Evolutionary conservation across 305 asterid species (phyloP).

Genomic region (Fraxinus nigra): DNA sequence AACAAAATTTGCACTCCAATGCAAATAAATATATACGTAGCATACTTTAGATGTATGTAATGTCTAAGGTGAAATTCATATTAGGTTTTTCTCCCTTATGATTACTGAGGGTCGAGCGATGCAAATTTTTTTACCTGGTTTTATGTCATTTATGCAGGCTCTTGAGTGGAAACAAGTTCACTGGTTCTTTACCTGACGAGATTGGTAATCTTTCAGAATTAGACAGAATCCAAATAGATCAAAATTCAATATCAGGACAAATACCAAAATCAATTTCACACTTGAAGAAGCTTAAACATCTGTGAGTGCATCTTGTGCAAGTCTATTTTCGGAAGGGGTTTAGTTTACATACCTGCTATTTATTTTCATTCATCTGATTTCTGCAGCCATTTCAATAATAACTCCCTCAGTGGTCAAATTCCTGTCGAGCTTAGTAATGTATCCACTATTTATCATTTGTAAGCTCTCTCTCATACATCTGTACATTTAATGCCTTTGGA

Average conservation of each 20-base stretch:
- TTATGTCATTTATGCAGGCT: conserved; percentile 33
- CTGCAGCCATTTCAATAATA: conserved; percentile 54
- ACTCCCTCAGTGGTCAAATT: conserved; percentile 50
- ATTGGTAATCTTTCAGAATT: conserved; percentile 41
- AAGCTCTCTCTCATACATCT: conserved; percentile 16
- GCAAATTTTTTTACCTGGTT: not conserved
- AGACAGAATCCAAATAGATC: conserved; percentile 45
- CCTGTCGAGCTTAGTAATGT: conserved; percentile 39
- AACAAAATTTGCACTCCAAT: not conserved
- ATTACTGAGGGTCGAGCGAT: not conserved
- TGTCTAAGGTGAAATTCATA: not conserved
- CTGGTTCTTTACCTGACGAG: conserved; percentile 45
- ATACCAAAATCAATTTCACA: conserved; percentile 37
- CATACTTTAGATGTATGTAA: not conserved
- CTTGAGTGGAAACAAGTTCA: conserved; percentile 43
- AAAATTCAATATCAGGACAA: conserved; percentile 46
- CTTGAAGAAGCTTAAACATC: conserved; percentile 34
- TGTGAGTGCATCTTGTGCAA: conserved; percentile 26
- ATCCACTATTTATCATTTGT: conserved; percentile 42
- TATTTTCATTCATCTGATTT: conserved; percentile 6
- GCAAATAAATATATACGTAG: not conserved
- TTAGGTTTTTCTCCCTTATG: not conserved
- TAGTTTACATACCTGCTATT: not conserved
- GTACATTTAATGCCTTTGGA: not conserved
- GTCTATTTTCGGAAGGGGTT: not conserved